Percentiles rank a stretch among this genome's conserved stretches.
phyloP scores from a whole-genome alignment of 805 yeast genomes.

The Metschnikowia arizonensis region DNA sequence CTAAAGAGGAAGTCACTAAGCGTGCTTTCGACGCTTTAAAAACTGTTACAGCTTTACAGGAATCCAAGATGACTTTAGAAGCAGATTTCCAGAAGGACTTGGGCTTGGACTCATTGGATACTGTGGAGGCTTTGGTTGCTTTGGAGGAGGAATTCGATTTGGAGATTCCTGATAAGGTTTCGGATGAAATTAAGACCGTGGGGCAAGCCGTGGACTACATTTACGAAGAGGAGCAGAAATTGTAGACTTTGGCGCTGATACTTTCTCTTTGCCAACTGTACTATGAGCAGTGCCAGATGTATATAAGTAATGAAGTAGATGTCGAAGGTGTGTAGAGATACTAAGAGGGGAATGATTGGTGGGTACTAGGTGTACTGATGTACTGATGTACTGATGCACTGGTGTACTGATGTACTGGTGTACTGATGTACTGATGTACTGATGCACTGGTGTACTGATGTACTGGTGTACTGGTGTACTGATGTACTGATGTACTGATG shows the following conservation, averaged over 20 bases:
- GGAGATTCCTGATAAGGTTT: slow-evolving; percentile 83
- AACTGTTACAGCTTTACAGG: slow-evolving; percentile 46
- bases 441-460: too few species aligned
- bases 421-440: too few species aligned
- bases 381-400: too few species aligned
- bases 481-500: too few species aligned
- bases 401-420: too few species aligned
- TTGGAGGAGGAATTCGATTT: slow-evolving; percentile 75
- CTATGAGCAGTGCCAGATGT: too few species aligned
- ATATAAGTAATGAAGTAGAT: slow-evolving; percentile 2
- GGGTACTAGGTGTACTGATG: too few species aligned
- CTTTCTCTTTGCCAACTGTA: too few species aligned
- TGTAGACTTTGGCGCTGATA: too few species aligned
- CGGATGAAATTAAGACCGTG: slow-evolving; percentile 90
- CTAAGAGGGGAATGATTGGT: too few species aligned
- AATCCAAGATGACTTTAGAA: slow-evolving; percentile 38
- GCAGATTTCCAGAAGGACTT: slow-evolving; percentile 65
- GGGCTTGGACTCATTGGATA: slow-evolving; percentile 90
- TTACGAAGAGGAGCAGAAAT: slow-evolving; percentile 53
- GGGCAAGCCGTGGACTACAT: slow-evolving; percentile 91
- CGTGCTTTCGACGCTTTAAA: slow-evolving; percentile 80
- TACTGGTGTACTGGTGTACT: too few species aligned
- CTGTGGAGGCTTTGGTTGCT: slow-evolving; percentile 93
- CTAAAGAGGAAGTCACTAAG: slow-evolving; percentile 73
- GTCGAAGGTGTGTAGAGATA: not conserved